These are phyloP conservation scores for Yamadazyma atmosphaerica DNA, from an alignment of 1,139 yeast genomes.

Conservation along the genomic window DNA sequence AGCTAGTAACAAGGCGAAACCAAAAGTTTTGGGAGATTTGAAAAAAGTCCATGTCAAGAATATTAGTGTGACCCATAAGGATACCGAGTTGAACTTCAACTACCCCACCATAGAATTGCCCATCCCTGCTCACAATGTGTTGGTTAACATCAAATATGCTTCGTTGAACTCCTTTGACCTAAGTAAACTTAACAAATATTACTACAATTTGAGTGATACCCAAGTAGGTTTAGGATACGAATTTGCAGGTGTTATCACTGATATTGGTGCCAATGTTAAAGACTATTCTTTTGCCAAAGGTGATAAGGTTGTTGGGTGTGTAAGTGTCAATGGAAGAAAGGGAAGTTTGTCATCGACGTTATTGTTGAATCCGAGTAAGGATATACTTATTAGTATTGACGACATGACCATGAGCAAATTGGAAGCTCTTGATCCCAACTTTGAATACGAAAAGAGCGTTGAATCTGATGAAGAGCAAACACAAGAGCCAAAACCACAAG, in stretches of 20 bases:
- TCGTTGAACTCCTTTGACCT: slow-evolving; percentile 42
- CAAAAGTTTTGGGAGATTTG: slow-evolving; percentile 26
- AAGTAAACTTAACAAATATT: slow-evolving; percentile 37
- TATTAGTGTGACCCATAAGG: slow-evolving; percentile 41
- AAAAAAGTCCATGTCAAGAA: slow-evolving; percentile 40
- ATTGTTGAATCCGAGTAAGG: slow-evolving; percentile 34
- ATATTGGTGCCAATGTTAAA: slow-evolving; percentile 30
- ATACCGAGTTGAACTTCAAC: slow-evolving; percentile 44
- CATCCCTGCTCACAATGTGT: slow-evolving; percentile 28
- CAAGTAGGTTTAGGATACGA: slow-evolving; percentile 47
- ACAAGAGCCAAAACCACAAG: slow-evolving; percentile 1
- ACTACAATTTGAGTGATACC: slow-evolving; percentile 36
- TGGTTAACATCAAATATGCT: slow-evolving; percentile 41
- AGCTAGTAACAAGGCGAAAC: slow-evolving; percentile 3
- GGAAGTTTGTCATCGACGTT: slow-evolving; percentile 41
- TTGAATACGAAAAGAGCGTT: slow-evolving; percentile 3
- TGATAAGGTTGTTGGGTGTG: slow-evolving; percentile 37
- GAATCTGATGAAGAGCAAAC: not conserved
- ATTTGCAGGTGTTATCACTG: slow-evolving; percentile 36
- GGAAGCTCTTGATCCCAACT: slow-evolving; percentile 17
- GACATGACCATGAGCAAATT: slow-evolving; percentile 24
- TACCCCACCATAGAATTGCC: slow-evolving; percentile 41
- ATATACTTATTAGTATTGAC: slow-evolving; percentile 30
- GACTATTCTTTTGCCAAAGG: slow-evolving; percentile 27
- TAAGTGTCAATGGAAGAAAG: slow-evolving; percentile 33